These are phyloP conservation scores for Cercospora janseana DNA, from an alignment of 2,329 filamentous ascomycete genomes.

Conservation along the genomic window DNA sequence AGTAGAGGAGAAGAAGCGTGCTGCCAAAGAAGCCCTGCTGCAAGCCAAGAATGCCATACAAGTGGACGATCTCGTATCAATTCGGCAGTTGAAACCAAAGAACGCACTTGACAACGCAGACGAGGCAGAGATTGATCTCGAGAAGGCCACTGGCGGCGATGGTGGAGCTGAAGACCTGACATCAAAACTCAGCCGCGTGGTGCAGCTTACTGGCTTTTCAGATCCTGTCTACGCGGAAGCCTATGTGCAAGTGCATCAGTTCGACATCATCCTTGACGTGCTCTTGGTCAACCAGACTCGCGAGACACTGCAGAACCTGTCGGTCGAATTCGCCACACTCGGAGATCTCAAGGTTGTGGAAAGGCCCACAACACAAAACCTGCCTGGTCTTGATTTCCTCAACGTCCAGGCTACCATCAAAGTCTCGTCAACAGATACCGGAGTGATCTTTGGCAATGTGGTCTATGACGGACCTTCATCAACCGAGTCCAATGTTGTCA, in stretches of 20 bases:
- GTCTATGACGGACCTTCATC: slow-evolving; percentile 93
- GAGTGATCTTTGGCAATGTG: slow-evolving; percentile 98
- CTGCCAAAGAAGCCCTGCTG: slow-evolving; percentile 87
- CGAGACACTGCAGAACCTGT: slow-evolving; percentile 93
- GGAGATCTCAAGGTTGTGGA: slow-evolving; percentile 98
- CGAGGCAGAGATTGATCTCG: slow-evolving; percentile 83
- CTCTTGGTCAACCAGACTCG: slow-evolving; percentile 95
- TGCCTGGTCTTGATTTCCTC: slow-evolving; percentile 93
- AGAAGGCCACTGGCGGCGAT: slow-evolving; percentile 91
- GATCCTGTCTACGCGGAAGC: slow-evolving; percentile 98
- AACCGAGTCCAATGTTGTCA: slow-evolving; percentile 93
- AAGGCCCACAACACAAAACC: slow-evolving; percentile 90
- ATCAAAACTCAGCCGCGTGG: slow-evolving; percentile 91
- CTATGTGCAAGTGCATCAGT: slow-evolving; percentile 98
- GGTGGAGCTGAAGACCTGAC: slow-evolving; percentile 78
- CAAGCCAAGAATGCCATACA: slow-evolving; percentile 93
- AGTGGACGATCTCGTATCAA: slow-evolving; percentile 90
- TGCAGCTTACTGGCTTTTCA: slow-evolving; percentile 96
- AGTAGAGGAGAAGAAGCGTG: slow-evolving; percentile 94
- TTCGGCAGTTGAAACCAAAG: slow-evolving; percentile 91
- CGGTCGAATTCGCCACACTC: slow-evolving; percentile 96
- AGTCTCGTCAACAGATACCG: slow-evolving; percentile 95
- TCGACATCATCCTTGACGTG: slow-evolving; percentile 96
- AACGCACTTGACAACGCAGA: slow-evolving; percentile 74
- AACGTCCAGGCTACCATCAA: slow-evolving; percentile 99